Base-by-base conservation (phyloP, 169 alveolate genomes). In the Plasmodium cynomolgi region DNA sequence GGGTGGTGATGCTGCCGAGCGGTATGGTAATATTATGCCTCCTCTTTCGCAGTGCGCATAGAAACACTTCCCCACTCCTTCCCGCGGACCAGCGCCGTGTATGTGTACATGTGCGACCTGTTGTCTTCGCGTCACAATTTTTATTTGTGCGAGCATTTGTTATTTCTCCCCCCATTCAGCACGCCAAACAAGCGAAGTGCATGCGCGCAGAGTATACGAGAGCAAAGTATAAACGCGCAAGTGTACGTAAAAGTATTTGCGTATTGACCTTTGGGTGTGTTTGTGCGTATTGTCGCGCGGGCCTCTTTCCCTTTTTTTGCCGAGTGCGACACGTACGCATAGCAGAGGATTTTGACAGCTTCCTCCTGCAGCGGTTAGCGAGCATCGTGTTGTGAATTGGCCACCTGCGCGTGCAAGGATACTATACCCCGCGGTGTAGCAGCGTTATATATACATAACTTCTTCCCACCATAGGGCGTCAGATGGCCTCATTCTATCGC, bases 11-110 rank as follows among this genome's bases (percentile, higher is more conserved):
- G 62, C 56, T 79, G 39, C 34, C 37, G 17, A 47, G 17, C 26
- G 84, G 33, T 79, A 79, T 37, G n/a, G n/a, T n/a, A n/a, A n/a
- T n/a, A n/a, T n/a, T n/a, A 39, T 39, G 84, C 29, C 20, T 62
- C 34, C 31, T n/a, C 44, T 13, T 31, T 37, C 9, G 9, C 56
- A 75, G 4, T 75, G 15, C 20, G n/a, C 33, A 23, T 75, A 20
- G 31, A 68, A 68, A 23, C 17, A 68, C 58, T 68, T 68, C n/a
- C 9, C 15, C 31, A 68, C 77, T 68, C n/a, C 74, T 1, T 5
- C 37, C 13, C 15, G 77, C 4, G 77, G 31, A 26, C 41, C 77
- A 26, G 34, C 20, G 39, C 41, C 37, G 37, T 68, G 37, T 68
- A 26, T 68, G n/a, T 68, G 77, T 23, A 29, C 77, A 68, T 68